A percentile compares a stretch with the other conserved stretches of the same genome.
phyloP scores from a whole-genome alignment of 2,329 filamentous ascomycete genomes.

The Ciborinia camelliae region DNA sequence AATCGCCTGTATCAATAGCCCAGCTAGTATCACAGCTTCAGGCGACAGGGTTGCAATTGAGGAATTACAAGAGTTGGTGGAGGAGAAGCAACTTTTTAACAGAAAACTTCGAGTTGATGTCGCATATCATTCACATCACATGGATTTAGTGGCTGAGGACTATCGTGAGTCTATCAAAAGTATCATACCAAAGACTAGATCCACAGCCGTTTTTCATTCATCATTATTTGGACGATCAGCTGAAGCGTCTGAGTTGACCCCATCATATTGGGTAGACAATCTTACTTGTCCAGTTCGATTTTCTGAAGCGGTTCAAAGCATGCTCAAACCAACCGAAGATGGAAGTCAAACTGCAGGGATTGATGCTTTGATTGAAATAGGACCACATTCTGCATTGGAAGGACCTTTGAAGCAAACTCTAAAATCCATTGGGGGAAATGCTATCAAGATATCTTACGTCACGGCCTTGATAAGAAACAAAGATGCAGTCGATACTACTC shows the following conservation, averaged over 20 bases:
- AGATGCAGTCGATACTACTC: slow-evolving; percentile 45
- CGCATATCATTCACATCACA: slow-evolving; percentile 39
- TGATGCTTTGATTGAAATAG: slow-evolving; percentile 35
- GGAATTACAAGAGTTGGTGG: slow-evolving; percentile 27
- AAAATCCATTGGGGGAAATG: slow-evolving; percentile 44
- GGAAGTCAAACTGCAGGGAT: slow-evolving; percentile 16
- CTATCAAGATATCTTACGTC: slow-evolving; percentile 39
- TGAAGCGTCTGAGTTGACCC: slow-evolving; percentile 32
- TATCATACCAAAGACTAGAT: too few relatives aligned
- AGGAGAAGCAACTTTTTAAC: slow-evolving; percentile 33
- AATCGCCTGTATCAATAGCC: slow-evolving; percentile 40
- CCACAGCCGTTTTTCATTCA: too few relatives aligned
- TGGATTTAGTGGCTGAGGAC: slow-evolving; percentile 33
- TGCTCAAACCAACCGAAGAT: slow-evolving; percentile 22
- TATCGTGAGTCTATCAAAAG: slow-evolving; percentile 27
- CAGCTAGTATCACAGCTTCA: slow-evolving; percentile 35
- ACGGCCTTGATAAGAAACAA: slow-evolving; percentile 50
- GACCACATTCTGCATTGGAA: slow-evolving; percentile 38
- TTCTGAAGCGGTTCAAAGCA: slow-evolving; percentile 40
- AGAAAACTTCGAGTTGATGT: slow-evolving; percentile 35
- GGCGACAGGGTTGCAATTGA: slow-evolving; percentile 34
- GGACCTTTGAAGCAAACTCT: slow-evolving; percentile 39
- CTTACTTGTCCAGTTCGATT: slow-evolving; percentile 47
- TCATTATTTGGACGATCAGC: too few relatives aligned
- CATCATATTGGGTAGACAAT: slow-evolving; percentile 48